A percentile compares a stretch with the other conserved stretches of the same genome.
Evolutionary conservation across 1,139 yeast species (phyloP).

Genomic region (Taiozyma sp.): DNA sequence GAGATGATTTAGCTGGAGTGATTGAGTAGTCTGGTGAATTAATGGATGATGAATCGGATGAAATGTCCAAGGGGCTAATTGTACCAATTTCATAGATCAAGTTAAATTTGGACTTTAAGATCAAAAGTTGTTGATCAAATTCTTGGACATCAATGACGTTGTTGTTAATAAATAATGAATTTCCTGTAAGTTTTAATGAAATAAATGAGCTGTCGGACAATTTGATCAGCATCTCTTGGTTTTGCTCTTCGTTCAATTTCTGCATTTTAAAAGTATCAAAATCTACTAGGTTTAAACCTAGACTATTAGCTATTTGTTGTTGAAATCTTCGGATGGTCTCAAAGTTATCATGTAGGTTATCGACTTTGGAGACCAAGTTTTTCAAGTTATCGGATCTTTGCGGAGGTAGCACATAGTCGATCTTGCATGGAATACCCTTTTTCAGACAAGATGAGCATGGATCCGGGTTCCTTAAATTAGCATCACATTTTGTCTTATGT

Average conservation of each 20-base stretch:
- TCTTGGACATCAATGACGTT: slow-evolving; percentile 11
- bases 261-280: slow-evolving; percentile 16
- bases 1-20: neutral
- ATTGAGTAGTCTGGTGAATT: slow-evolving; percentile 8
- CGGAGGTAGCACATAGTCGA: slow-evolving; percentile 43
- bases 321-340: slow-evolving; percentile 11
- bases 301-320: slow-evolving; percentile 4
- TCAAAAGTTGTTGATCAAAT: neutral
- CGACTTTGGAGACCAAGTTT: slow-evolving; percentile 18
- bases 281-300: slow-evolving; percentile 14
- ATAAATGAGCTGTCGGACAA: slow-evolving; percentile 19
- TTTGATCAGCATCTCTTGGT: slow-evolving; percentile 16
- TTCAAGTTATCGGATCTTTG: slow-evolving; percentile 24
- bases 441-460: slow-evolving; percentile 57
- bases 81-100: neutral
- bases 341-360: slow-evolving; percentile 11
- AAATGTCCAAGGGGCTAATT: neutral
- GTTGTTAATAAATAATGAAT: slow-evolving; percentile 13
- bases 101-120: neutral
- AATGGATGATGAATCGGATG: slow-evolving; percentile 5
- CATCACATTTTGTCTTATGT: slow-evolving; percentile 65
- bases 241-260: slow-evolving; percentile 1
- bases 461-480: slow-evolving; percentile 42
- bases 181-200: slow-evolving; percentile 12
- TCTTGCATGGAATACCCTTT: slow-evolving; percentile 45